Base-by-base conservation (phyloP, 176 grass and related monocot species). In the Luzula sylvatica region DNA sequence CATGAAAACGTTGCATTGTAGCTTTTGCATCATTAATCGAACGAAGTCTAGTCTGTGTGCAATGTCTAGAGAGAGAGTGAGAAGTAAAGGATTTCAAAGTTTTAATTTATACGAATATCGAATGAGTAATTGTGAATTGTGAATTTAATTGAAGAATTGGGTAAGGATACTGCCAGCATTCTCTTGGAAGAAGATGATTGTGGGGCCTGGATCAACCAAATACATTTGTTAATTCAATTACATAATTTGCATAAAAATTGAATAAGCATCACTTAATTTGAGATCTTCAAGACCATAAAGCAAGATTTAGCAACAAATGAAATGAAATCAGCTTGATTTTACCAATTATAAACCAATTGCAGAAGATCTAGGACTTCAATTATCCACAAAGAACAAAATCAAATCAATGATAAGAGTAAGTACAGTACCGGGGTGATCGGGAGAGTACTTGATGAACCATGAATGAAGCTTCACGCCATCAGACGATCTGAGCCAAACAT, bases 1-100 rank as follows among this genome's bases (percentile, higher is more conserved):
- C 93, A 98, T 98, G 68, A 98, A 90, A n/a, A 87, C 86, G 80
- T 98, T 98, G 93, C 93, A 98, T 45, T 98, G 81, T 23, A 98
- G 72, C 43, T 45, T 65, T 61, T 98, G 81, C 93, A 98, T 87
- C 82, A 98, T 87, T 62, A 87, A 38, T 27, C 61, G 81, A 42
- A 98, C 81, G 45, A 82, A 98, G 39, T 98, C 93, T 63, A 98
- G 78, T 46, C 93, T 81, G 67, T 98, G 93, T 79, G 93, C 93
- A 58, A 98, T 98, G 69, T 98, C 93, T 98, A 85, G 54, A 58
- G 45, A 61, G 28, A 53, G 18, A 46, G 20, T 43, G 32, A 67
- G 41, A 27, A 53, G 70, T 82, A 53, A 76, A 87, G 72, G 79
- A 67, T 50, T 58, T 65, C 7, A 66, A 67, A 30, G 63, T n/a